A percentile compares a stretch with the other conserved stretches of the same genome.
Conservation (phyloP, 2,329 filamentous ascomycete genomes). For the Colletotrichum noveboracense region DNA sequence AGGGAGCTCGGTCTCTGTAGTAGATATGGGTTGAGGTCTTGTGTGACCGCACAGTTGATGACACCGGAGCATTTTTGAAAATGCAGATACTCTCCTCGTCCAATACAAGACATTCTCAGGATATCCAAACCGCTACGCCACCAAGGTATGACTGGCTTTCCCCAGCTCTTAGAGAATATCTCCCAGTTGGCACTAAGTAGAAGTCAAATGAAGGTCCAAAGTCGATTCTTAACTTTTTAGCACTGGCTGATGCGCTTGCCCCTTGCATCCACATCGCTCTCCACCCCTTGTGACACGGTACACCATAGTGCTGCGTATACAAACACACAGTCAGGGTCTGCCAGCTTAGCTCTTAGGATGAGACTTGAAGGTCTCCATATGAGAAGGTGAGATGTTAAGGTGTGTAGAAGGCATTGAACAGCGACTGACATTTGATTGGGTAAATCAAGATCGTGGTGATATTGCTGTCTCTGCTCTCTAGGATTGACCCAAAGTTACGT, state of each 20-base stretch:
- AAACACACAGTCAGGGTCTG: fast-evolving
- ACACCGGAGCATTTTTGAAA: neutral
- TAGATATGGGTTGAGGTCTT: neutral
- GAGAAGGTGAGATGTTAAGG: neutral
- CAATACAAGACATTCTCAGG: neutral
- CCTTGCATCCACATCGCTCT: neutral
- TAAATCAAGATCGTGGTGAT: neutral
- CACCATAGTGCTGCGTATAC: neutral
- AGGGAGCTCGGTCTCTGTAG: neutral
- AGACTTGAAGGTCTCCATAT: neutral
- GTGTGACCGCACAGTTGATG: neutral
- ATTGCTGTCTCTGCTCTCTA: neutral
- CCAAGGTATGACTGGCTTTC: neutral
- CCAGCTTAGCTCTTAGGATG: neutral
- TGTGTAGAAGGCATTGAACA: neutral
- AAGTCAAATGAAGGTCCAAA: neutral
- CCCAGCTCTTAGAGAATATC: neutral
- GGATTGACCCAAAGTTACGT: neutral
- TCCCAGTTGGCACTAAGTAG: neutral
- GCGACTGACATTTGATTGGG: neutral
- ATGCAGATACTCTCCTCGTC: neutral
- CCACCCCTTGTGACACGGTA: neutral
- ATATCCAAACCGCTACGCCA: neutral
- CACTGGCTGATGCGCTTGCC: neutral
- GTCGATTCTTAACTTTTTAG: neutral